These are phyloP conservation scores for Lipomyces kockii DNA, from an alignment of 805 yeast genomes.

Conservation along the genomic window DNA sequence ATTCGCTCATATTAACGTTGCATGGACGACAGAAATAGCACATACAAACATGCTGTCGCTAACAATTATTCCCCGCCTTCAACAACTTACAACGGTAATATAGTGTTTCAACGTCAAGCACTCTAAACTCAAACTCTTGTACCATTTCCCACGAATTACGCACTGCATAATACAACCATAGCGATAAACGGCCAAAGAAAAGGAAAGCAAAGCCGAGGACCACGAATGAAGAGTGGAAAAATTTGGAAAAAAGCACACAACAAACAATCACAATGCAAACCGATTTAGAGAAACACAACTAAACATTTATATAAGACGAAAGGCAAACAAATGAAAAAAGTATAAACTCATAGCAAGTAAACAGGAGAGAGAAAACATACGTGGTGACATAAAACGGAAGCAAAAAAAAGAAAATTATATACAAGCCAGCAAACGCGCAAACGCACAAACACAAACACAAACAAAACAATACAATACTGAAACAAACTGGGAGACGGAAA, in stretches of 20 bases:
- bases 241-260: not conserved
- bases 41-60: not conserved
- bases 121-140: not conserved
- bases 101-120: not conserved
- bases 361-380: not conserved
- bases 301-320: not conserved
- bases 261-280: not conserved
- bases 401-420: slow-evolving; percentile 7
- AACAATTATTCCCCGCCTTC: not conserved
- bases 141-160: not conserved
- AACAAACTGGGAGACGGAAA: not conserved
- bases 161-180: not conserved
- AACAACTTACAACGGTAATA: not conserved
- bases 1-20: not conserved
- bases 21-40: not conserved
- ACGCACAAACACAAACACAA: not conserved
- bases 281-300: not conserved
- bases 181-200: not conserved
- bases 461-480: not conserved
- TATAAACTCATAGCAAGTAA: not conserved
- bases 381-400: slow-evolving; percentile 5
- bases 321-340: not conserved
- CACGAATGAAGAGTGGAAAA: not conserved
- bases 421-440: slow-evolving; percentile 3
- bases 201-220: not conserved